Evolutionary conservation across 1,284 basidiomycete species (phyloP), one percentile per base, ranked within the genome.

Genomic region (Ustilago trichophora): DNA sequence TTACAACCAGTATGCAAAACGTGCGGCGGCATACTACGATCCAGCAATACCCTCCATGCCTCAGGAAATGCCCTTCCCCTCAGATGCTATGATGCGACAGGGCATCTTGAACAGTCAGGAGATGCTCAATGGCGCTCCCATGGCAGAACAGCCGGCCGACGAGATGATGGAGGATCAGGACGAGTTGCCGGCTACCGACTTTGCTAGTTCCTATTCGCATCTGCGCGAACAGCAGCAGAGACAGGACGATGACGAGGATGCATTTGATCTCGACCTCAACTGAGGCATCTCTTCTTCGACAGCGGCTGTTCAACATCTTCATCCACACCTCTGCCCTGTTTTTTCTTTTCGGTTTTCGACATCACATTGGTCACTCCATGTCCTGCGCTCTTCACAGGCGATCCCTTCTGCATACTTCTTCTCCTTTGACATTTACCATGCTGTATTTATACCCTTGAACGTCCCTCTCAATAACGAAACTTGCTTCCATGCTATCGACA

Each of bases 1-100:
- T 19, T 76, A 76, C 57, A 76, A 76, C 42, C 69, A 56, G 10
- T 50, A 62, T 16, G 72, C 74, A 0, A 59, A 62, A 29, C 44
- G 66, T 12, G 74, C 74, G 15, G 68, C 69, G 26, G 72, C 57
- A 0, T 76, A 76, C 45, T 76, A 76, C 26, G 72, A 76, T 44
- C 74, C 74, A 7, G 69, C 66, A 11, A 72, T 76, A 34, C 72
- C 74, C 6, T 50, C 49, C 9, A 76, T 72, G 72, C 72, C 66
- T 22, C 74, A 76, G 25, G 72, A 76, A 34, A 68, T 76, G 53
- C 74, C 74, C 15, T 76, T 74, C 44, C 74, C 74, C 0, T 69
- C 63, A 1, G 74, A 76, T 33, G 60, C 64, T 6, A 63, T 74
- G 56, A 74, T 76, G 74, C 52, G 74, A 3, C 74, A 76, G 36